Conservation (phyloP, 1,284 basidiomycete genomes). For the Sporisorium graminicola region DNA sequence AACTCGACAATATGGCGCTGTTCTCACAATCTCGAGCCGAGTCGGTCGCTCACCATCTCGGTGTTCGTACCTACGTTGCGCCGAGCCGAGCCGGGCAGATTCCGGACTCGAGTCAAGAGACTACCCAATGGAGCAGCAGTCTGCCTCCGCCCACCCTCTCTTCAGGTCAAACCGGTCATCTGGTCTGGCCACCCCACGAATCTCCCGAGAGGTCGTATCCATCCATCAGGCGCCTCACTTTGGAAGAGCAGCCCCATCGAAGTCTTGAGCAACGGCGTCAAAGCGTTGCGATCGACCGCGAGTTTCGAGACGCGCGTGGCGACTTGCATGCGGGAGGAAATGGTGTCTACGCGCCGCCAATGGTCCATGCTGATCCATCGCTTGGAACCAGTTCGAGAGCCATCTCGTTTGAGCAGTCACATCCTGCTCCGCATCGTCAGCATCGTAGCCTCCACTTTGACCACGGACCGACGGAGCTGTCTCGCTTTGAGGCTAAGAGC, state of each 20-base stretch:
- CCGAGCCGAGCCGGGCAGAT: neutral
- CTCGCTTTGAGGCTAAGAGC: neutral
- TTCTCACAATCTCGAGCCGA: slow-evolving; percentile 42
- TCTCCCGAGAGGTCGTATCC: slow-evolving; percentile 10
- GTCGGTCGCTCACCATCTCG: slow-evolving; percentile 27
- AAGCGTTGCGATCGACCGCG: neutral
- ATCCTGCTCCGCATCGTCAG: neutral
- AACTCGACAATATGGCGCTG: slow-evolving; percentile 34
- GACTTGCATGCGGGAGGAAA: neutral
- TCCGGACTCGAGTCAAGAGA: neutral
- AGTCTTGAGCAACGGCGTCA: neutral
- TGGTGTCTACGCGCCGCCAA: neutral
- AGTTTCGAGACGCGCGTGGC: neutral
- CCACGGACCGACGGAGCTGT: neutral
- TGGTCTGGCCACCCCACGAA: slow-evolving; percentile 7
- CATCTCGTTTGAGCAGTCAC: slow-evolving; percentile 33
- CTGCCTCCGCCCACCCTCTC: neutral
- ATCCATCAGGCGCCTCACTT: slow-evolving; percentile 13
- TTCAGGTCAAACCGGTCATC: slow-evolving; percentile 22
- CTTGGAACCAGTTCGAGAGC: slow-evolving; percentile 24
- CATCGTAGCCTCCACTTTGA: neutral
- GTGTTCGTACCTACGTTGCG: slow-evolving; percentile 2
- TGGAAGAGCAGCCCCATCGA: slow-evolving; percentile 21
- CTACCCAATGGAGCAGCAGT: neutral
- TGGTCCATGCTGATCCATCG: neutral